phyloP scores from a whole-genome alignment of 139 green algal species.

The Coelastrella sp. region DNA sequence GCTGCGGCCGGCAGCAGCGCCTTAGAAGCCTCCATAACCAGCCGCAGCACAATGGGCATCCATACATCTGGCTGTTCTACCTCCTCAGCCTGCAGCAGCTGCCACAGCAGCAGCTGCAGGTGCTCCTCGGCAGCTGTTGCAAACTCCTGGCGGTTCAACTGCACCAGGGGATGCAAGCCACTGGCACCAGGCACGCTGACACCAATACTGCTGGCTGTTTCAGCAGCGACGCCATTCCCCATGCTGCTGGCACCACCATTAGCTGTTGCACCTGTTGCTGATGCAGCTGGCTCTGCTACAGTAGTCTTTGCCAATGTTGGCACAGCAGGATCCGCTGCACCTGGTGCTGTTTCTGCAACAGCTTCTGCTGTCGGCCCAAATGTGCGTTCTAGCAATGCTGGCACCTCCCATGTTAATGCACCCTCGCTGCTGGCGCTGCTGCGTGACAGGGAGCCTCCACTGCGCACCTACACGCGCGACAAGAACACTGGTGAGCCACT shows the following conservation, averaged over 20 bases:
- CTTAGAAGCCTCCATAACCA: conserved; percentile 63
- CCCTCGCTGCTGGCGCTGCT: conserved; percentile 23
- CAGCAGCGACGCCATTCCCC: not conserved
- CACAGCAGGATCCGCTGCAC: not conserved
- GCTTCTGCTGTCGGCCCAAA: conserved; percentile 40
- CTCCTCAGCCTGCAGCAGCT: conserved; percentile 72
- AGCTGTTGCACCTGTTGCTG: not conserved
- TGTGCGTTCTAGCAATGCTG: conserved; percentile 58
- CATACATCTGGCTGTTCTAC: conserved; percentile 56
- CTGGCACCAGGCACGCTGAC: not conserved
- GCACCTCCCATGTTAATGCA: conserved; percentile 68
- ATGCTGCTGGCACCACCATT: conserved; percentile 4
- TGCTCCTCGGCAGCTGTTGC: conserved; percentile 60
- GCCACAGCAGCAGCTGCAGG: conserved; percentile 67
- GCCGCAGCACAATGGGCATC: conserved; percentile 59
- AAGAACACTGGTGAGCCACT: no score
- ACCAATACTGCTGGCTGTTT: not conserved
- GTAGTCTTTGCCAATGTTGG: not conserved
- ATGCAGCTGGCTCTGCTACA: not conserved
- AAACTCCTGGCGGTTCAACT: conserved; percentile 49
- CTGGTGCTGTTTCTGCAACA: not conserved
- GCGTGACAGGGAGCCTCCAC: not conserved
- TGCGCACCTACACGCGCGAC: not conserved
- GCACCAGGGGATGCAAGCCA: conserved; percentile 45
- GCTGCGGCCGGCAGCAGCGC: conserved; percentile 59